A percentile compares a stretch with the other conserved stretches of the same genome.
These are phyloP conservation scores for Fibroporia radiculosa DNA, from an alignment of 768 basidiomycete genomes.

Conservation along the genomic window DNA sequence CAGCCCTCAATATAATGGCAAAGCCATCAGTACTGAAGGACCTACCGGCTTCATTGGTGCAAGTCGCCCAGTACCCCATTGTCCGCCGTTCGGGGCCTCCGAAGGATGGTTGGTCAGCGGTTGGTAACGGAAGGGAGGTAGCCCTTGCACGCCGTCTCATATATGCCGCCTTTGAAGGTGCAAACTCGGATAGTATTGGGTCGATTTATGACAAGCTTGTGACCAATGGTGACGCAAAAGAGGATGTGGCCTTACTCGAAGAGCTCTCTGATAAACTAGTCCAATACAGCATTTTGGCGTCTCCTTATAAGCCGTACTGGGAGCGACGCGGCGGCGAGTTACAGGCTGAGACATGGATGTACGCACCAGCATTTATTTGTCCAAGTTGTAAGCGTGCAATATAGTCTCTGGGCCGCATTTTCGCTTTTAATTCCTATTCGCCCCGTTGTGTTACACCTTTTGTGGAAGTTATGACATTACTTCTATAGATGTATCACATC, in stretches of 20 bases:
- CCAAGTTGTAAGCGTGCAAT: slow-evolving; percentile 11
- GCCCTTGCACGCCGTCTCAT: slow-evolving; percentile 14
- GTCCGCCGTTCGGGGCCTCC: slow-evolving; percentile 8
- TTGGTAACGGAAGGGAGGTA: slow-evolving; percentile 16
- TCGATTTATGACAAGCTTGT: not conserved
- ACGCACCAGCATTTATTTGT: slow-evolving; percentile 5
- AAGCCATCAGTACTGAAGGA: slow-evolving; percentile 6
- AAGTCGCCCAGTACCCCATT: slow-evolving; percentile 14
- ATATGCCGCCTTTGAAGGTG: slow-evolving; percentile 11
- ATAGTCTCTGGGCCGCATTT: slow-evolving; percentile 1
- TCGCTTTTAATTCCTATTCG: too few relatives aligned
- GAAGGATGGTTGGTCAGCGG: slow-evolving; percentile 5
- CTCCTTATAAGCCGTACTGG: slow-evolving; percentile 11
- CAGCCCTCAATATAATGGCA: slow-evolving; percentile 3
- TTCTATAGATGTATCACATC: too few relatives aligned
- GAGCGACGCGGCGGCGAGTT: slow-evolving; percentile 4
- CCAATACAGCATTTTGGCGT: slow-evolving; percentile 4
- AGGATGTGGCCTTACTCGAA: not conserved
- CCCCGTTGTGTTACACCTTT: too few relatives aligned
- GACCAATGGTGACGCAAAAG: not conserved
- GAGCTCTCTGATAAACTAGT: not conserved
- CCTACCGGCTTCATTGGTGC: slow-evolving; percentile 11
- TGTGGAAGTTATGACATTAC: too few relatives aligned
- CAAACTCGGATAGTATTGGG: slow-evolving; percentile 1
- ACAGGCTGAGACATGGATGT: not conserved